Conservation (phyloP, 2,329 filamentous ascomycete genomes). For the Parastagonospora avenae region DNA sequence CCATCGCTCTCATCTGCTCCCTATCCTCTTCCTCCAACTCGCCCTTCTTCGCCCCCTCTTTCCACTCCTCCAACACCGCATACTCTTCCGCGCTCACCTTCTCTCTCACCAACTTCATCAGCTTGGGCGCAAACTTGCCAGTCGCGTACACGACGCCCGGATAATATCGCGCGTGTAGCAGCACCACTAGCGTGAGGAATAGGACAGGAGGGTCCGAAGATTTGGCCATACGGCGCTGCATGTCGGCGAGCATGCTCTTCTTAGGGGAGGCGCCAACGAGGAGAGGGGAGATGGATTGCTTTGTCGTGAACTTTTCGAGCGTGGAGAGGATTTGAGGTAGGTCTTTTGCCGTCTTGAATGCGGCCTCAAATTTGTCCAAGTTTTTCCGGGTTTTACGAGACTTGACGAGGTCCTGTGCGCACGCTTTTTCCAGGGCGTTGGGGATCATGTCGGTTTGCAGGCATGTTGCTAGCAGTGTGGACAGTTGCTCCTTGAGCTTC, state of each 20-base stretch:
- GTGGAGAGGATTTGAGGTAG: constrained; percentile 12
- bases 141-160: constrained; percentile 48
- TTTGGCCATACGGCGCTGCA: constrained; percentile 42
- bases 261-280: constrained; percentile 23
- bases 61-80: constrained; percentile 42
- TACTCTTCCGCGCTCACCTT: constrained; percentile 28
- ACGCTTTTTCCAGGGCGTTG: constrained; percentile 37
- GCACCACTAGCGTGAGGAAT: constrained; percentile 44
- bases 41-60: constrained; percentile 44
- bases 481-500: constrained; percentile 42
- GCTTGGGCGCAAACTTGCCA: constrained; percentile 48
- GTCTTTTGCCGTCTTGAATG: constrained; percentile 14
- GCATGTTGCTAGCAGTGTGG: constrained; percentile 37
- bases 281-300: constrained; percentile 31
- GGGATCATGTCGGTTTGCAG: constrained; percentile 41
- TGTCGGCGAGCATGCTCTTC: constrained; percentile 34
- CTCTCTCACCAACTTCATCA: constrained; percentile 44
- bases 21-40: constrained; percentile 38
- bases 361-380: constrained; percentile 30
- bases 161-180: constrained; percentile 37
- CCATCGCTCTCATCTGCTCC: constrained; percentile 40
- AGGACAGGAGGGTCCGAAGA: constrained; percentile 42
- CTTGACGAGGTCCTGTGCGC: constrained; percentile 34
- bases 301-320: constrained; percentile 42
- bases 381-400: constrained; percentile 42